Evolutionary conservation across 2,329 filamentous ascomycete species (phyloP).

Genomic region (Didymella glomerata): DNA sequence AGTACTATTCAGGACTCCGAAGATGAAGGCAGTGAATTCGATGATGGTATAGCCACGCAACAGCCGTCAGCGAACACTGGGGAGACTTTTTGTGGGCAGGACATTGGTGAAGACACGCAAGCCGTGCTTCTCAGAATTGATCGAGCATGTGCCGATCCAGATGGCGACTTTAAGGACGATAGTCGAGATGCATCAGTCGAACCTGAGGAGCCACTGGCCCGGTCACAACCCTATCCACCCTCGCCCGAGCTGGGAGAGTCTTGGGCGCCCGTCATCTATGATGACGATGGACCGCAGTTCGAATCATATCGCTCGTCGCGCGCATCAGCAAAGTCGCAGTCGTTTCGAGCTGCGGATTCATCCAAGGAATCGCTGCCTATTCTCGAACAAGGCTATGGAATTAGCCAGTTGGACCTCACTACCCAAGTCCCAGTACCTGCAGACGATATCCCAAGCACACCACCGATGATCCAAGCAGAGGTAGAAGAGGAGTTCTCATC

Average conservation of each 20-base stretch:
- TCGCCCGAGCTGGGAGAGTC: slow-evolving; percentile 36
- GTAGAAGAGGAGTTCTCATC: slow-evolving; percentile 33
- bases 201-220: not conserved
- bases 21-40: slow-evolving; percentile 41
- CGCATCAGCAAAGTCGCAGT: slow-evolving; percentile 19
- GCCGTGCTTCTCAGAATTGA: slow-evolving; percentile 39
- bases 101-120: slow-evolving; percentile 40
- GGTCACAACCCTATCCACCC: slow-evolving; percentile 6
- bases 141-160: slow-evolving; percentile 31
- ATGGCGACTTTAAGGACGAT: slow-evolving; percentile 8
- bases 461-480: slow-evolving; percentile 18
- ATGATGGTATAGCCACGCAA: slow-evolving; percentile 23
- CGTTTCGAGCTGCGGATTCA: not conserved
- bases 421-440: not conserved
- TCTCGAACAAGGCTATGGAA: not conserved
- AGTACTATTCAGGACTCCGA: slow-evolving; percentile 47
- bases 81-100: not conserved
- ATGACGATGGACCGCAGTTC: slow-evolving; percentile 13
- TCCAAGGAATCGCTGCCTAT: not conserved
- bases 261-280: slow-evolving; percentile 17
- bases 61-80: slow-evolving; percentile 1
- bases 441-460: slow-evolving; percentile 26
- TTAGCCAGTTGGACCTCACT: slow-evolving; percentile 10
- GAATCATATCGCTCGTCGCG: slow-evolving; percentile 12
- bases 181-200: slow-evolving; percentile 24